These are phyloP conservation scores for Ballota nigra DNA, from an alignment of 257 asterid species.

Conservation along the genomic window DNA sequence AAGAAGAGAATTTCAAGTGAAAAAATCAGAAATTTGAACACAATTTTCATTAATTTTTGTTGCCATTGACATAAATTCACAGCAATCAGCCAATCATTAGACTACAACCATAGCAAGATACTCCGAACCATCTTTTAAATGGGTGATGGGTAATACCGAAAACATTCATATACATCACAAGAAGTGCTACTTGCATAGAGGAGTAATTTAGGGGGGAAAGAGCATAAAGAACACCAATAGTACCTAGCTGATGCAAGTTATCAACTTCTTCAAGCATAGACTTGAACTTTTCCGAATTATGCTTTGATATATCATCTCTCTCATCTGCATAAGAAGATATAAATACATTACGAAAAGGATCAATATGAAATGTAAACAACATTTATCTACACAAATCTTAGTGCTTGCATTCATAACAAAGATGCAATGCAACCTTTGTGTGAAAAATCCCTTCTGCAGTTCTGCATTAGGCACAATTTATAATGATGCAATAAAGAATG, in stretches of 20 bases:
- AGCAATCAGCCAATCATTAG: background rate
- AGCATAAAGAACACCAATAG: background rate
- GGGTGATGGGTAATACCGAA: no score
- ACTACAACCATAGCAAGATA: background rate
- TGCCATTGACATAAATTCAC: background rate
- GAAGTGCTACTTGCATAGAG: no score
- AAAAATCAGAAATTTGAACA: background rate
- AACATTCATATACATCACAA: no score
- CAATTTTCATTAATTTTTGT: background rate
- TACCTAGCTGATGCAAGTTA: slow-evolving; percentile 79
- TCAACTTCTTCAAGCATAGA: slow-evolving; percentile 79
- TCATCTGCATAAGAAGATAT: slow-evolving; percentile 57
- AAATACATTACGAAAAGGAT: background rate
- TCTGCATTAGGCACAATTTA: background rate
- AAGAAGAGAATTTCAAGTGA: background rate
- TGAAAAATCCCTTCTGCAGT: background rate
- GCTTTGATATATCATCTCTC: slow-evolving; percentile 66
- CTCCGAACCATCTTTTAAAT: no score
- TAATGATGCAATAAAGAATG: background rate
- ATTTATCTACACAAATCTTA: background rate
- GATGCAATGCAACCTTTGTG: background rate
- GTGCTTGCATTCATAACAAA: background rate
- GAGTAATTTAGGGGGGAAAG: background rate
- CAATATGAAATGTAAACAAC: background rate
- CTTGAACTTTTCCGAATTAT: slow-evolving; percentile 62